Conservation (phyloP, 2,329 filamentous ascomycete species). For the Sarocladiaceae sp. region DNA sequence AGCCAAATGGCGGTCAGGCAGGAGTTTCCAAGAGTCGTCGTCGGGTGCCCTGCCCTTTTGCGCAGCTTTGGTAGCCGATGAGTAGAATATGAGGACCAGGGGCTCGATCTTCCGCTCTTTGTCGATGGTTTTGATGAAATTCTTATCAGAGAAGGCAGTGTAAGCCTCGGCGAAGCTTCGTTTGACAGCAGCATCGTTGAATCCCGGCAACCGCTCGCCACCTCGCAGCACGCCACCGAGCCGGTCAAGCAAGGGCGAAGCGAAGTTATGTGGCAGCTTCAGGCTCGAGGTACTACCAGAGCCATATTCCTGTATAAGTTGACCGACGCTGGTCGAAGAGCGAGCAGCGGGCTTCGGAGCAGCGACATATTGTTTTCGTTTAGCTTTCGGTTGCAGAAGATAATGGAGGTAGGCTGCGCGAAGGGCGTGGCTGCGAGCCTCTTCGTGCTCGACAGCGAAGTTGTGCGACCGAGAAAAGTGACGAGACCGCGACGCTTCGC, state of each 20-base stretch:
- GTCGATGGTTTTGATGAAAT: conserved; percentile 85
- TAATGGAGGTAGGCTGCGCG: conserved; percentile 89
- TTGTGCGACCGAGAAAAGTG: conserved; percentile 40
- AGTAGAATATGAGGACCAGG: conserved; percentile 92
- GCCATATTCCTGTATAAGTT: conserved; percentile 82
- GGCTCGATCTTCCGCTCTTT: conserved; percentile 92
- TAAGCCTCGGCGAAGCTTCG: conserved; percentile 92
- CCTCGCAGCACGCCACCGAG: conserved; percentile 76
- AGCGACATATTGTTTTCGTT: conserved; percentile 80
- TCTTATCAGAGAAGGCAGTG: conserved; percentile 83
- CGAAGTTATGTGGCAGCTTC: conserved; percentile 53
- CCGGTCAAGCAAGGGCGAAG: conserved; percentile 55
- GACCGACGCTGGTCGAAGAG: conserved; percentile 68
- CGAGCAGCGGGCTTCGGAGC: conserved; percentile 54
- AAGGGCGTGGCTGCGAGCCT: conserved; percentile 87
- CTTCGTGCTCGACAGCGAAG: conserved; percentile 56
- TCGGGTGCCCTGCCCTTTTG: conserved; percentile 67
- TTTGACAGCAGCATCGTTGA: conserved; percentile 84
- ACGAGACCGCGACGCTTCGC: conserved; percentile 33
- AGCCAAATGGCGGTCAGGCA: conserved; percentile 91
- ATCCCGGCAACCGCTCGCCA: conserved; percentile 78
- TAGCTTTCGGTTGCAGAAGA: conserved; percentile 82
- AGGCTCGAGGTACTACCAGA: conserved; percentile 41
- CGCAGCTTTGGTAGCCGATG: conserved; percentile 79
- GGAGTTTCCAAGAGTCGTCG: conserved; percentile 83